phyloP scores from a whole-genome alignment of 2,329 filamentous ascomycete genomes.

The Xylariaceae sp. region DNA sequence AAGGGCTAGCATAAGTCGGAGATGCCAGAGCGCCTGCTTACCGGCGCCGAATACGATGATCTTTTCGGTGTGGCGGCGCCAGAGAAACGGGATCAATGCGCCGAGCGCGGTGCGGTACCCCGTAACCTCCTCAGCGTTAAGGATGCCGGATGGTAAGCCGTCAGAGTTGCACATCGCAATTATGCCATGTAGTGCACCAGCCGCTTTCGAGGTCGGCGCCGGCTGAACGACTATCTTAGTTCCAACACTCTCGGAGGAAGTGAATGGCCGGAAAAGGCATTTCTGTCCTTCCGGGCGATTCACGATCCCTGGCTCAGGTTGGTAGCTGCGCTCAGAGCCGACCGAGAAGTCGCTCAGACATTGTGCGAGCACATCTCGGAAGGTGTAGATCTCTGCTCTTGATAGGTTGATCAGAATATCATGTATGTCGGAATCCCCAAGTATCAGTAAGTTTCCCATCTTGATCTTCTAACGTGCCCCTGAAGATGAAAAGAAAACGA shows the following conservation, averaged over 20 bases:
- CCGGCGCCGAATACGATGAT: slow-evolving; percentile 26
- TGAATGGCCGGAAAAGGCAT: slow-evolving; percentile 29
- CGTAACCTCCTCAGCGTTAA: slow-evolving; percentile 27
- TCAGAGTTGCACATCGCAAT: slow-evolving; percentile 25
- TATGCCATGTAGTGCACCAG: slow-evolving; percentile 18
- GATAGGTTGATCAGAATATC: slow-evolving; percentile 22
- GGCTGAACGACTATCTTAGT: slow-evolving; percentile 26
- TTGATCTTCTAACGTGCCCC: not conserved
- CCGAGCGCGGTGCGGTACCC: slow-evolving; percentile 22
- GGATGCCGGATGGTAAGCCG: slow-evolving; percentile 20
- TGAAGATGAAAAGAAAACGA: not conserved
- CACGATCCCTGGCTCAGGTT: slow-evolving; percentile 16
- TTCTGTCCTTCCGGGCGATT: slow-evolving; percentile 26
- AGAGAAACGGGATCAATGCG: slow-evolving; percentile 25
- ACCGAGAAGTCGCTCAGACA: slow-evolving; percentile 16
- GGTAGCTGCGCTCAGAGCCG: slow-evolving; percentile 15
- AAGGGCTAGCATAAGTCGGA: slow-evolving; percentile 22
- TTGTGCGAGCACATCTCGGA: slow-evolving; percentile 5
- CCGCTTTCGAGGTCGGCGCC: slow-evolving; percentile 13
- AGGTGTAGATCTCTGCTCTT: slow-evolving; percentile 9
- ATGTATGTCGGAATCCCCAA: slow-evolving; percentile 20
- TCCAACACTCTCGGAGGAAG: slow-evolving; percentile 12
- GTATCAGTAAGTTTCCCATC: slow-evolving; percentile 22
- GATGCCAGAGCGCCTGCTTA: slow-evolving; percentile 29
- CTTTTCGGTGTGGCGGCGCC: slow-evolving; percentile 12